Base-by-base conservation (phyloP, 352 stramenopile genomes). In the Globisporangium echinulatum region DNA sequence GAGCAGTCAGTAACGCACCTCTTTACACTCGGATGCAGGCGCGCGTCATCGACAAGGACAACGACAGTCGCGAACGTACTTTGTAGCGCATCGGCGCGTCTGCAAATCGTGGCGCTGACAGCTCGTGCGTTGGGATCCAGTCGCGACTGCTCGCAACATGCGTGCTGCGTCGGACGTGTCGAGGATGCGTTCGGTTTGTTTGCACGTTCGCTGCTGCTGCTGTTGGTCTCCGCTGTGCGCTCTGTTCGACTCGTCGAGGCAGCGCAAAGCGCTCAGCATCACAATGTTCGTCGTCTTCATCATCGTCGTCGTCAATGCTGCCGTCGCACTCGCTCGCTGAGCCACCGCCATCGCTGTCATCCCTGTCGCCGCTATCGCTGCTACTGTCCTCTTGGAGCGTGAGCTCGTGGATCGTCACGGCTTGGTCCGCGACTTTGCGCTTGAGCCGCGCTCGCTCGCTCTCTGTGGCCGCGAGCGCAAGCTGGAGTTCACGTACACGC, bases 321-420 rank as follows among this genome's bases (percentile, higher is more conserved):
- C 72, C 70, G 1, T 68, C 66, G 10, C 77, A 59, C 9, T 78
- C 68, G 7, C 51, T 61, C 9, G 70, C 66, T 15, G 49, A 62
- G 9, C 39, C 19, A 9, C 13, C 49, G 14, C n/a, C 38, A 11
- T 17, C 42, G 14, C n/a, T 38, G 4, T 33, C 42, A 7, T 61
- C 14, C 19, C 17, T 47, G 6, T 33, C 19, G 37, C 52, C 59
- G 44, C 51, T 49, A 17, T 88, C 79, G 11, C 42, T 43, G 19
- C 46, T 59, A 17, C 52, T 50, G 17, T 90, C 81, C 54, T 88
- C 82, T 67, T 92, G 77, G 7, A 92, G 64, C 1, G 82, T 92
- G 33, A 92, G 70, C 57, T 92, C 82, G 46, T 92, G 82, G 57
- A 92, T 88, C 8, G 82, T 92, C 42, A 88, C 57, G 4, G 82